Evolutionary conservation across 2,329 filamentous ascomycete species (phyloP).

Genomic region (Emydomyces testavorans): DNA sequence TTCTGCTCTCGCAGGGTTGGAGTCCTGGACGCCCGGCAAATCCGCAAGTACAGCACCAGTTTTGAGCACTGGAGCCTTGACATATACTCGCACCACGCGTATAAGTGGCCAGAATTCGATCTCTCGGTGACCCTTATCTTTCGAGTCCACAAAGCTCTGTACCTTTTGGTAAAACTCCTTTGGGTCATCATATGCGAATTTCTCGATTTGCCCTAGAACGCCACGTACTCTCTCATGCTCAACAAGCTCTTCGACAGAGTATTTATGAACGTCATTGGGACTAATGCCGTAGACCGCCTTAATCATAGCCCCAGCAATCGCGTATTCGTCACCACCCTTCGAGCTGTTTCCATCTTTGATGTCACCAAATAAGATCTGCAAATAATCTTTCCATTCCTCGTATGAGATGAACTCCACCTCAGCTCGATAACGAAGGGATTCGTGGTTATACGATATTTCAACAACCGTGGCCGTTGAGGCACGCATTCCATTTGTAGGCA

Average conservation of each 20-base stretch:
- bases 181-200: conserved; percentile 31
- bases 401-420: conserved; percentile 47
- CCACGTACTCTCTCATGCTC: conserved; percentile 28
- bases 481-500: conserved; percentile 47
- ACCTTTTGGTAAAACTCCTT: conserved; percentile 38
- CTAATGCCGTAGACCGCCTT: conserved; percentile 27
- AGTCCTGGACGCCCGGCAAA: conserved; percentile 49
- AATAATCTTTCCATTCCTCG: conserved; percentile 44
- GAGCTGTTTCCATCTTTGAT: conserved; percentile 31
- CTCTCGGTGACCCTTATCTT: conserved; percentile 18
- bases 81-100: conserved; percentile 37
- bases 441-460: conserved; percentile 47
- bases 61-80: conserved; percentile 40
- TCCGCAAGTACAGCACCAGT: conserved; percentile 48
- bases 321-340: conserved; percentile 25
- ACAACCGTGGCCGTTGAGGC: conserved; percentile 53
- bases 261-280: conserved; percentile 31
- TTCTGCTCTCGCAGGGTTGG: conserved; percentile 48
- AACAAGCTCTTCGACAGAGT: conserved; percentile 35
- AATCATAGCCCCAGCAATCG: conserved; percentile 35
- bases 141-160: conserved; percentile 42
- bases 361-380: conserved; percentile 41
- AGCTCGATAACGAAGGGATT: conserved; percentile 40
- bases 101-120: conserved; percentile 35
- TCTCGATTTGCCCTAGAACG: conserved; percentile 39